A percentile compares a stretch with the other conserved stretches of the same genome.
Evolutionary conservation across 2,329 filamentous ascomycete species (phyloP).

Genomic region (Alternaria infectoria): DNA sequence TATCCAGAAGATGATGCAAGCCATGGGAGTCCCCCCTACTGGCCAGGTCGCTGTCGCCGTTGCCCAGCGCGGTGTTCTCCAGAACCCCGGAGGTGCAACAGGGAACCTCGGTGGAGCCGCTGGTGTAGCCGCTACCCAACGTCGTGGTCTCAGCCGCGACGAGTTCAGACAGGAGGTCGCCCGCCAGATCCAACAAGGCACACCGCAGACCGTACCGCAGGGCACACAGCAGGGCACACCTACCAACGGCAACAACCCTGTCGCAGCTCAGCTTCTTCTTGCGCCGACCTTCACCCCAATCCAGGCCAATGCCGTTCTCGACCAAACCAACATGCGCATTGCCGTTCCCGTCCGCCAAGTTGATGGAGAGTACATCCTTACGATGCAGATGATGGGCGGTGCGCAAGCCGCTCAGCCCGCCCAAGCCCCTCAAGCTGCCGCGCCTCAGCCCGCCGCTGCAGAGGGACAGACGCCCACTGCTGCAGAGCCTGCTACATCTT

Average conservation of each 20-base stretch:
- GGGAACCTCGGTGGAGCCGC: conserved; percentile 34
- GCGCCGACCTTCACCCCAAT: conserved; percentile 46
- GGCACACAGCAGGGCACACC: conserved; percentile 25
- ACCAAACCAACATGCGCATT: conserved; percentile 45
- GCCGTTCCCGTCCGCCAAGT: conserved; percentile 44
- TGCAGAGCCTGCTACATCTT: not conserved
- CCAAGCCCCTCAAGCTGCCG: not conserved
- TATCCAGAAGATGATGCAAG: conserved; percentile 46
- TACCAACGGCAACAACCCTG: conserved; percentile 42
- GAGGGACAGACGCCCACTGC: conserved; percentile 10
- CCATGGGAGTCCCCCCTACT: conserved; percentile 37
- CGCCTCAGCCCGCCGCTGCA: not conserved
- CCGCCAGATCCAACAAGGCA: conserved; percentile 25
- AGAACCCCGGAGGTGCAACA: conserved; percentile 47
- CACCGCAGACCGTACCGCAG: not conserved
- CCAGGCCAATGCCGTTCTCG: conserved; percentile 42
- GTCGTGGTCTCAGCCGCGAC: conserved; percentile 27
- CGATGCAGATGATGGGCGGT: conserved; percentile 36
- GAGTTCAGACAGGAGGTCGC: conserved; percentile 32
- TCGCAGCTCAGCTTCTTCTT: conserved; percentile 42
- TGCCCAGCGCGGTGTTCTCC: conserved; percentile 45
- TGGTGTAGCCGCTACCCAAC: conserved; percentile 26
- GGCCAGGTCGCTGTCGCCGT: conserved; percentile 43
- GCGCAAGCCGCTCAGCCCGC: conserved; percentile 13
- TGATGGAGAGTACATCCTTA: conserved; percentile 47